phyloP scores from a whole-genome alignment of 169 alveolate species.

The Eimeria sp. region DNA sequence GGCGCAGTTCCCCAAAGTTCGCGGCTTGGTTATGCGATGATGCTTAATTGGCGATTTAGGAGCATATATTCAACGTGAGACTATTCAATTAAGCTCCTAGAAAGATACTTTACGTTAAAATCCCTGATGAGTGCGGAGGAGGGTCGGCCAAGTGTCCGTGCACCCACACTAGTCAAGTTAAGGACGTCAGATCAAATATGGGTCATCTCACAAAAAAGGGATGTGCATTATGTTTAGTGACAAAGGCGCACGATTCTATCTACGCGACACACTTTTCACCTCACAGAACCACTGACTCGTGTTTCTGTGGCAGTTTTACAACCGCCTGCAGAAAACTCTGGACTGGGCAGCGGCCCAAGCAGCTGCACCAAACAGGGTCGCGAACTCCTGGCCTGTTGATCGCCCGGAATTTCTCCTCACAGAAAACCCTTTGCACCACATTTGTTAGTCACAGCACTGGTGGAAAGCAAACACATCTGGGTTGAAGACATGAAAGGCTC shows the following conservation, averaged over 20 bases:
- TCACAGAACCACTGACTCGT: background rate
- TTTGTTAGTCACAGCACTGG: background rate
- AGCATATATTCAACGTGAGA: background rate
- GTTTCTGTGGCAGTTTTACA: background rate
- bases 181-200: background rate
- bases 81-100: background rate
- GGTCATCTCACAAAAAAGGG: background rate
- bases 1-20: conserved; percentile 53
- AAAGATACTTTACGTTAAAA: background rate
- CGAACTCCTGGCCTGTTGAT: background rate
- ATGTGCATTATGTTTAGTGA: background rate
- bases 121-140: background rate
- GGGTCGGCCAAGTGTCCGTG: background rate
- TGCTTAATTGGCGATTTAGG: background rate
- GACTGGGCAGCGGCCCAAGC: background rate
- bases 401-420: background rate
- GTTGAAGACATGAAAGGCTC: background rate
- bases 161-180: background rate
- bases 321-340: background rate
- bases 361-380: background rate
- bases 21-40: conserved; percentile 68
- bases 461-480: background rate
- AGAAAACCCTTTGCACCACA: background rate
- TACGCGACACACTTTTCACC: background rate
- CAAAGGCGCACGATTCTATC: background rate